These are phyloP conservation scores for Candida oleophila DNA, from an alignment of 805 yeast genomes.

Conservation along the genomic window DNA sequence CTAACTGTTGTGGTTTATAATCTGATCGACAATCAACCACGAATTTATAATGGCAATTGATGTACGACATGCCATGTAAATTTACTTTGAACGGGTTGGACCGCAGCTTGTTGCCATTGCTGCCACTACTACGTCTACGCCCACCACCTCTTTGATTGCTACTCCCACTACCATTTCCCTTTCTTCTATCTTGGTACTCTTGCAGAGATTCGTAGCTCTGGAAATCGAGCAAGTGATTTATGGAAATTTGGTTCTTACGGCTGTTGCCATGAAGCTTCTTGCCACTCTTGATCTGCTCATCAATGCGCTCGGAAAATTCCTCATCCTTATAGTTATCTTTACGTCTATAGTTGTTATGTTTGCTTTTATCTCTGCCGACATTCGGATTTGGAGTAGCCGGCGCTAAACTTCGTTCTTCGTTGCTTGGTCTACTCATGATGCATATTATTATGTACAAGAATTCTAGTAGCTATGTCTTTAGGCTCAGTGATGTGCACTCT, in stretches of 20 bases:
- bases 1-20: constrained; percentile 57
- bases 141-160: constrained; percentile 7
- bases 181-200: constrained; percentile 24
- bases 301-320: background rate
- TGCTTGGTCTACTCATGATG: background rate
- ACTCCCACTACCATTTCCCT: constrained; percentile 13
- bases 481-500: background rate
- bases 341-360: background rate
- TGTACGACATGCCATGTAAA: constrained; percentile 63
- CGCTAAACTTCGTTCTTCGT: background rate
- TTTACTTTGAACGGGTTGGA: constrained; percentile 31
- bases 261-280: background rate
- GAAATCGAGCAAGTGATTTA: constrained; percentile 67
- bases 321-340: constrained; percentile 1
- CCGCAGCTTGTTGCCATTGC: constrained; percentile 3
- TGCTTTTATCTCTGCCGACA: background rate
- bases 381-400: too few species aligned
- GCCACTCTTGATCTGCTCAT: constrained; percentile 1
- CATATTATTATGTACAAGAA: background rate
- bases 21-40: constrained; percentile 66
- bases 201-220: constrained; percentile 41
- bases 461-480: background rate
- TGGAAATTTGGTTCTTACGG: constrained; percentile 45
- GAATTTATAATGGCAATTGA: constrained; percentile 83
- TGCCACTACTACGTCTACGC: constrained; percentile 4